These are phyloP conservation scores for Colletotrichum sp. DNA, from an alignment of 2,329 filamentous ascomycete species.

Conservation along the genomic window DNA sequence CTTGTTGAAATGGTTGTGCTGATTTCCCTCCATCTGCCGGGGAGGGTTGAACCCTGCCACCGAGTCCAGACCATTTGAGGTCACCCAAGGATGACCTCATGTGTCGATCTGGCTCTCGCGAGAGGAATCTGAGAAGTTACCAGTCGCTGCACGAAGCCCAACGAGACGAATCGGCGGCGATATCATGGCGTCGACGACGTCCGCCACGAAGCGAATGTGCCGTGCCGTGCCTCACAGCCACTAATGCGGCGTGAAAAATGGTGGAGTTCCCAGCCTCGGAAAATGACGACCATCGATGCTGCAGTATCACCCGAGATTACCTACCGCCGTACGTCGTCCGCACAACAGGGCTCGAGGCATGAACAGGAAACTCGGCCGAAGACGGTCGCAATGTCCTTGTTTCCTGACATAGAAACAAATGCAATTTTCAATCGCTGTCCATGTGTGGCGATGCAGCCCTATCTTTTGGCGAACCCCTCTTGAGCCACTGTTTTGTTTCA, in stretches of 20 bases:
- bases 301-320: slow-evolving; percentile 26
- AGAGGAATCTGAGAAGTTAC: not conserved
- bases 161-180: not conserved
- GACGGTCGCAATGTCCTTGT: not conserved
- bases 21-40: not conserved
- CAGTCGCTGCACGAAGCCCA: not conserved
- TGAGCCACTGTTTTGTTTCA: not conserved
- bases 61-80: not conserved
- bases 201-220: not conserved
- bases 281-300: slow-evolving; percentile 11
- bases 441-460: slow-evolving; percentile 29
- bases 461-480: not conserved
- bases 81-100: not conserved
- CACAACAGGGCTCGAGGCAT: not conserved
- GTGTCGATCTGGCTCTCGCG: not conserved
- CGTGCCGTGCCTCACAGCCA: not conserved
- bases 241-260: not conserved
- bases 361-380: slow-evolving; percentile 4
- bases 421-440: not conserved
- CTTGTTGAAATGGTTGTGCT: not conserved
- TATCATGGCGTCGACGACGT: not conserved
- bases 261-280: not conserved
- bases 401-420: slow-evolving; percentile 4
- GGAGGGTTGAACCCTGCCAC: slow-evolving; percentile 2
- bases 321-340: slow-evolving; percentile 16